Conservation (phyloP, 257 asterid genomes). For the Gardenia jasminoides region DNA sequence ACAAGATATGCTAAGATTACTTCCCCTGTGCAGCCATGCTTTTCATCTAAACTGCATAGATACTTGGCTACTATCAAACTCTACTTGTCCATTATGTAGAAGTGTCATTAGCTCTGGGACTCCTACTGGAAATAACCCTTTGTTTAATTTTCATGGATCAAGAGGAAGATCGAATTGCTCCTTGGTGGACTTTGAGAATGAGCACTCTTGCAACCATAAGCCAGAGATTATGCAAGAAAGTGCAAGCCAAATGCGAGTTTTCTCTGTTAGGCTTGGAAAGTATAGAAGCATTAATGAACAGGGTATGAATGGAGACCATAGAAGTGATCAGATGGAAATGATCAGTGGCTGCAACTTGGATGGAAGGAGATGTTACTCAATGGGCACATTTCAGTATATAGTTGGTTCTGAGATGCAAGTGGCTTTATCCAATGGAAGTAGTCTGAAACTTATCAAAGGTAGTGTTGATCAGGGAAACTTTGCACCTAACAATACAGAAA, state of each 20-base stretch:
- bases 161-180: slow-evolving; percentile 20
- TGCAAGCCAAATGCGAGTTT: slow-evolving; percentile 29
- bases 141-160: slow-evolving; percentile 16
- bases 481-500: slow-evolving; percentile 16
- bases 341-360: slow-evolving; percentile 39
- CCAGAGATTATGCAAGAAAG: slow-evolving; percentile 19
- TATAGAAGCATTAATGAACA: slow-evolving; percentile 33
- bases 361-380: slow-evolving; percentile 62
- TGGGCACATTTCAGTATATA: slow-evolving; percentile 64
- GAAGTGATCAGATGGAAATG: slow-evolving; percentile 20
- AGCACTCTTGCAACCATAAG: slow-evolving; percentile 6
- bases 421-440: slow-evolving; percentile 23
- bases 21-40: slow-evolving; percentile 86
- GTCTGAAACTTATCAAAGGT: background rate
- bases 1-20: slow-evolving; percentile 64
- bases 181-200: slow-evolving; percentile 17
- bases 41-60: slow-evolving; percentile 78
- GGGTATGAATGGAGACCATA: slow-evolving; percentile 15
- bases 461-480: slow-evolving; percentile 16
- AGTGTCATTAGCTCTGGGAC: slow-evolving; percentile 32
- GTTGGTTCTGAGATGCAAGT: slow-evolving; percentile 45
- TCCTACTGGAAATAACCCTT: slow-evolving; percentile 14
- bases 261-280: slow-evolving; percentile 58
- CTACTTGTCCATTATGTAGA: slow-evolving; percentile 83
- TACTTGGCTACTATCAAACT: slow-evolving; percentile 82